Percentiles rank a stretch among this genome's conserved stretches.
Conservation (phyloP, 2,329 filamentous ascomycete genomes). For the Fusarium sp. region DNA sequence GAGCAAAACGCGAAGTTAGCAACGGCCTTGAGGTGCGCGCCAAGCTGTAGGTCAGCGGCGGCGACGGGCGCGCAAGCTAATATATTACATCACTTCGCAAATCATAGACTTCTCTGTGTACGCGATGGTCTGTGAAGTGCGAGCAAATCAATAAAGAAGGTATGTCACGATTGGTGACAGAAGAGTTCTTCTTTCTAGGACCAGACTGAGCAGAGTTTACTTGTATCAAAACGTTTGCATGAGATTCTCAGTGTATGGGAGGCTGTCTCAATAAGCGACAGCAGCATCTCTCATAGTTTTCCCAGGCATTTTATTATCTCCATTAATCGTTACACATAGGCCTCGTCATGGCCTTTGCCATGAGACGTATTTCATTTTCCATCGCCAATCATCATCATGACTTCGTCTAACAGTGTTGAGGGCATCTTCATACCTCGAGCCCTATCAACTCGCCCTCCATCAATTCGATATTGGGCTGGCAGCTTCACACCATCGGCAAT, state of each 20-base stretch:
- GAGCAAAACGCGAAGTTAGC: slow-evolving; percentile 61
- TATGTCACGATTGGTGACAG: not conserved
- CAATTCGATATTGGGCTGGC: slow-evolving; percentile 53
- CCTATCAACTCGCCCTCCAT: slow-evolving; percentile 43
- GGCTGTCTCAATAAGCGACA: not conserved
- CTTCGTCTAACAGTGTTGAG: slow-evolving; percentile 40
- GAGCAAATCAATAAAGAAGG: not conserved
- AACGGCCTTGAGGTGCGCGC: slow-evolving; percentile 46
- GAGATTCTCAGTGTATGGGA: not conserved
- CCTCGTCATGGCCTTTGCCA: not conserved
- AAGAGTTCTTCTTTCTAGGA: not conserved
- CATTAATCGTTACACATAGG: not conserved
- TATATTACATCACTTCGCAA: slow-evolving; percentile 24
- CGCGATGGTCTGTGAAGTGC: slow-evolving; percentile 1
- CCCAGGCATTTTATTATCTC: not conserved
- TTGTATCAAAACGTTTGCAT: not conserved
- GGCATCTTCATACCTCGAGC: slow-evolving; percentile 32
- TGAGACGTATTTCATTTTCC: not conserved
- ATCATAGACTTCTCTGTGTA: slow-evolving; percentile 16
- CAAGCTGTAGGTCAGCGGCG: slow-evolving; percentile 42
- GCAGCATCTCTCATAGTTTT: not conserved
- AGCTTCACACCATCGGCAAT: slow-evolving; percentile 51
- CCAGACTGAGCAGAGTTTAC: not conserved
- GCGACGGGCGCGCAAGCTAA: slow-evolving; percentile 37
- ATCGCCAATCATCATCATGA: slow-evolving; percentile 33